Conservation (phyloP, 192 early-diverging fungal species). For the Funneliformis mosseae region DNA sequence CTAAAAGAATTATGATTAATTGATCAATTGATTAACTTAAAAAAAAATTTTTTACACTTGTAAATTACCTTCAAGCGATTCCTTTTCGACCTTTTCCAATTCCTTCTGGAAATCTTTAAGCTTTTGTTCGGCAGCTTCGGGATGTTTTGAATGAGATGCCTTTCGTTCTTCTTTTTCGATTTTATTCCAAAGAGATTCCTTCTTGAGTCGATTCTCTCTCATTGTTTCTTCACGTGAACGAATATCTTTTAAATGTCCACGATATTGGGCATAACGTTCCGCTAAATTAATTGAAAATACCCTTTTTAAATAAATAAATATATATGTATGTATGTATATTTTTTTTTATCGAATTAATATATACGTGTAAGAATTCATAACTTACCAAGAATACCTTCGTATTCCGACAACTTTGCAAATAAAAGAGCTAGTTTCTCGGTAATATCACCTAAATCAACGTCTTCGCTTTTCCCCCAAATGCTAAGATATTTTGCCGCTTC, state of each 20-base stretch:
- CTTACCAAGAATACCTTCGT: slow-evolving; percentile 18
- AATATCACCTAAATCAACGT: slow-evolving; percentile 14
- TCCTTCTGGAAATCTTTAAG: slow-evolving; percentile 20
- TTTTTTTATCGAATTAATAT: not conserved
- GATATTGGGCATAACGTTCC: slow-evolving; percentile 8
- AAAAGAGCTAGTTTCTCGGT: slow-evolving; percentile 15
- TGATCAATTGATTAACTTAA: not conserved
- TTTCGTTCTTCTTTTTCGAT: slow-evolving; percentile 32
- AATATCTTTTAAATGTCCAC: slow-evolving; percentile 27
- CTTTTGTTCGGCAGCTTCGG: slow-evolving; percentile 3
- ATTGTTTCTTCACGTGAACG: slow-evolving; percentile 9
- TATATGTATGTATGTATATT: too few relatives aligned
- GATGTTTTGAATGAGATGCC: slow-evolving; percentile 24
- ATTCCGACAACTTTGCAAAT: slow-evolving; percentile 10
- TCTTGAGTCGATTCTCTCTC: slow-evolving; percentile 19
- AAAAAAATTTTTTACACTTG: not conserved
- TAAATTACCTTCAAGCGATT: slow-evolving; percentile 10
- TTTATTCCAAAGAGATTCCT: slow-evolving; percentile 27
- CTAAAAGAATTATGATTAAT: not conserved
- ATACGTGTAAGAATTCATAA: too few relatives aligned
- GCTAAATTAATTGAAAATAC: slow-evolving; percentile 9
- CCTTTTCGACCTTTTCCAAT: slow-evolving; percentile 18
- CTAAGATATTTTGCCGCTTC: slow-evolving; percentile 22
- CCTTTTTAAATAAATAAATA: not conserved
- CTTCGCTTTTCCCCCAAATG: slow-evolving; percentile 33